A percentile compares a stretch with the other conserved stretches of the same genome.
phyloP scores from a whole-genome alignment of 306 rosid genomes.

The Dalbergia cultrata region DNA sequence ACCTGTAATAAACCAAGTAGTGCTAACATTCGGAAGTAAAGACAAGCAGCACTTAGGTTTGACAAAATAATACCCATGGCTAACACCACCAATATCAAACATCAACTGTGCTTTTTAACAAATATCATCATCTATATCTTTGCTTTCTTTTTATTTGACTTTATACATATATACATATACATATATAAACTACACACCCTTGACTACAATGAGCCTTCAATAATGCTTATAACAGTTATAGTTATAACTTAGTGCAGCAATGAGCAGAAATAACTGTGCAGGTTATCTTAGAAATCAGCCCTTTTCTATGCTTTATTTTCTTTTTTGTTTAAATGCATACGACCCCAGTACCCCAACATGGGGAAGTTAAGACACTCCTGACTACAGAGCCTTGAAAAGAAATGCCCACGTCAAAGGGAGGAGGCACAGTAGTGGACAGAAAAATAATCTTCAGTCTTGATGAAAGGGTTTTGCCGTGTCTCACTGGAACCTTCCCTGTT shows the following conservation, averaged over 20 bases:
- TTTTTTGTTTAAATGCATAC: neutral
- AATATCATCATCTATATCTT: neutral
- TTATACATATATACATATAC: neutral
- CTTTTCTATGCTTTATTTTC: neutral
- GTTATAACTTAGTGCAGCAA: neutral
- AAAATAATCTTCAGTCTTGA: too few relatives aligned
- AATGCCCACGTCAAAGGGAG: too few relatives aligned
- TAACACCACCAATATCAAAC: neutral
- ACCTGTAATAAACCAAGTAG: slow-evolving; percentile 49
- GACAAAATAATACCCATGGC: neutral
- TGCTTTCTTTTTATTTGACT: neutral
- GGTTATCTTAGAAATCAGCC: neutral
- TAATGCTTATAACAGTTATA: neutral
- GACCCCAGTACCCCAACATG: too few relatives aligned
- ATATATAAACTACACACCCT: neutral
- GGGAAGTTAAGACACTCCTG: too few relatives aligned
- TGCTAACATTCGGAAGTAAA: neutral
- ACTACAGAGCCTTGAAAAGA: neutral
- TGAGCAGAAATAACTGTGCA: neutral
- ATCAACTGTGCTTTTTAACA: neutral
- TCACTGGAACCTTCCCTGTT: too few relatives aligned
- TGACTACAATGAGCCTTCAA: neutral
- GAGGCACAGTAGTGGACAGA: too few relatives aligned
- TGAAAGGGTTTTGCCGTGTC: too few relatives aligned
- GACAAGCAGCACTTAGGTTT: neutral